phyloP scores from a whole-genome alignment of 2,329 filamentous ascomycete genomes.

The Aspergillus unguis region DNA sequence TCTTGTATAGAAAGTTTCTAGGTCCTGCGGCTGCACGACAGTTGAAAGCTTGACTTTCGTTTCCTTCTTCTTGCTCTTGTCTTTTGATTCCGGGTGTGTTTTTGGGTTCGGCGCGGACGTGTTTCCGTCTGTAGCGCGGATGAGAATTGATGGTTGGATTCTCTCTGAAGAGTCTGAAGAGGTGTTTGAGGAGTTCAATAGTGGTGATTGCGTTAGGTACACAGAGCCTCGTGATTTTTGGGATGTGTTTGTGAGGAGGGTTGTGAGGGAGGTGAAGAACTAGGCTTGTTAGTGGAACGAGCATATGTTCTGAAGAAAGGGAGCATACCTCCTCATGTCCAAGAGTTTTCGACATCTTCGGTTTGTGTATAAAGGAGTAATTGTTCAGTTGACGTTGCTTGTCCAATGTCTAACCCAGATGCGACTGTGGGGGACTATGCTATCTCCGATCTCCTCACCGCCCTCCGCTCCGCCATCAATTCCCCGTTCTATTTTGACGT shows the following conservation, averaged over 20 bases:
- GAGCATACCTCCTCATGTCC: conserved; percentile 41
- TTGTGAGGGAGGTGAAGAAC: conserved; percentile 44
- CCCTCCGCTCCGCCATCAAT: conserved; percentile 21
- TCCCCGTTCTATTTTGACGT: conserved; percentile 9
- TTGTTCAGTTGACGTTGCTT: not conserved
- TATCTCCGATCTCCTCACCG: conserved; percentile 18
- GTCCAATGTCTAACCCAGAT: not conserved
- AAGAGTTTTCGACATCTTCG: conserved; percentile 35
- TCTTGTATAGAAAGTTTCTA: conserved; percentile 75
- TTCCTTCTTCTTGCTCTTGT: conserved; percentile 37
- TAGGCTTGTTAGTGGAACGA: conserved; percentile 17
- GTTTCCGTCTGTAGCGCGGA: conserved; percentile 82
- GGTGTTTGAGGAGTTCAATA: conserved; percentile 18
- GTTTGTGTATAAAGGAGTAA: not conserved
- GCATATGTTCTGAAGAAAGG: not conserved
- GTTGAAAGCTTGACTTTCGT: conserved; percentile 73
- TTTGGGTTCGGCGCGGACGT: conserved; percentile 46
- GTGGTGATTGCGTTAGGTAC: conserved; percentile 44
- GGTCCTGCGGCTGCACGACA: conserved; percentile 68
- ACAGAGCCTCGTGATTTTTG: conserved; percentile 42
- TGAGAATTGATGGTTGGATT: conserved; percentile 65
- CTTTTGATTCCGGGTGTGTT: conserved; percentile 22
- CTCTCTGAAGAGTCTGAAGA: conserved; percentile 19
- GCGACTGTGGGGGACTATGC: conserved; percentile 8
- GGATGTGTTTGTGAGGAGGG: conserved; percentile 40